Evolutionary conservation across 257 asterid species (phyloP).

Genomic region (Buddleja alternifolia): DNA sequence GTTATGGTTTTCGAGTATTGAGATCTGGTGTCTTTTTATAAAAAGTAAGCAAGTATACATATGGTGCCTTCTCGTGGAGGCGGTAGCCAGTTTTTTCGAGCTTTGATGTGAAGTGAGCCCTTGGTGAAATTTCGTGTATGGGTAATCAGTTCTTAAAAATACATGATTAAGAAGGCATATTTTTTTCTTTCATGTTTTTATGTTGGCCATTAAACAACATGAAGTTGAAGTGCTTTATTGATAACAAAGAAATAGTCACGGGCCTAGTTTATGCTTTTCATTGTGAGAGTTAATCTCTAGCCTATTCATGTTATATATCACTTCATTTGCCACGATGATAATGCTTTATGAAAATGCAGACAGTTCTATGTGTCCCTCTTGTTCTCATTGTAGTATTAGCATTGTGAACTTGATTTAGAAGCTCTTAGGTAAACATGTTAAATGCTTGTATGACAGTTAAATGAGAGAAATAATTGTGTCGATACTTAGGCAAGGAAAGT

Average conservation of each 20-base stretch:
- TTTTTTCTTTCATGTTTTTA: conserved; percentile 1
- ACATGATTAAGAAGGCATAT: too few species aligned
- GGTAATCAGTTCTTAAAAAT: neutral
- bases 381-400: neutral
- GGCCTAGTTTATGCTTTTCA: neutral
- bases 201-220: neutral
- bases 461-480: neutral
- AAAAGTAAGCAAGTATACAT: neutral
- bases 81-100: conserved; percentile 3
- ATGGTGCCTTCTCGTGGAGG: neutral
- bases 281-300: neutral
- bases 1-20: neutral
- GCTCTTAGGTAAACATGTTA: neutral
- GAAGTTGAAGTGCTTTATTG: too few species aligned
- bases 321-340: neutral
- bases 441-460: neutral
- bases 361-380: neutral
- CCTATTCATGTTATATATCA: neutral
- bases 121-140: conserved; percentile 1
- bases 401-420: neutral
- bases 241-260: neutral
- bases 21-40: neutral
- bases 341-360: neutral
- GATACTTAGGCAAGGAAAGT: neutral
- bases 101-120: neutral